Evolutionary conservation across 352 stramenopile genomes (phyloP), one percentile per base, ranked within the genome.

Genomic region (Phytophthora citricola): DNA sequence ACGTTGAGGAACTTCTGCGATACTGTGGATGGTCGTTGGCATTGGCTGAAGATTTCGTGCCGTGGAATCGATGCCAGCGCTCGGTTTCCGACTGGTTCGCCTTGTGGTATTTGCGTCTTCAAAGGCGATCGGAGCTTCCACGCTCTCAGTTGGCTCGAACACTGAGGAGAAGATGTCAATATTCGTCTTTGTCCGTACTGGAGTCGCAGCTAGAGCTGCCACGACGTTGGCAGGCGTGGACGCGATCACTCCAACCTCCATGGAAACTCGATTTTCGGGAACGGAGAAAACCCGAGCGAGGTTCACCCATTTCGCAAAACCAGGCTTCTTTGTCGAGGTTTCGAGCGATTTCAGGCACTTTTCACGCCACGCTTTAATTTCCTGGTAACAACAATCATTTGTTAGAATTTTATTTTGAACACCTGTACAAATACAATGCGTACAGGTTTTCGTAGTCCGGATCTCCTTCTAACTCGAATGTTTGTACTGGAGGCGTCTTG

Each of bases 91-190:
- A 32, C 40, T 69, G 0, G 15, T 38, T 54, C 68, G 40, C 5
- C 58, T 55, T 34, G 29, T 44, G 2, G 10, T 22, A 15, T 36
- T 45, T 0, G 1, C 32, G 1, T 66, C 27, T 6, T 56, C 40
- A 36, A 27, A 34, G 0, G 4, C 2, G 20, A 1, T 12, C 4
- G 9, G 8, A 10, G 5, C 20, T 14, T 54, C 54, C 4, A 26
- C 15, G 22, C 38, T 43, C 6, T 48, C 29, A 7, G 2, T 26
- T 1, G 57, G 3, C 11, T 85, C 71, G 1, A 63, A 15, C 11
- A 87, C 66, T 12, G 50, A 66, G 1, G 76, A 78, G 43, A 87
- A 87, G 6, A 55, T 80, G 41, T 85, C 74, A 10, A 85, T 47
- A n/a, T 80, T 85, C 0, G 74, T 75, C 46, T 83, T 83, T 56